Percentiles rank a stretch among this genome's conserved stretches.
Evolutionary conservation across 1,139 yeast species (phyloP).

Genomic region (Schizosaccharomyces versatilis): DNA sequence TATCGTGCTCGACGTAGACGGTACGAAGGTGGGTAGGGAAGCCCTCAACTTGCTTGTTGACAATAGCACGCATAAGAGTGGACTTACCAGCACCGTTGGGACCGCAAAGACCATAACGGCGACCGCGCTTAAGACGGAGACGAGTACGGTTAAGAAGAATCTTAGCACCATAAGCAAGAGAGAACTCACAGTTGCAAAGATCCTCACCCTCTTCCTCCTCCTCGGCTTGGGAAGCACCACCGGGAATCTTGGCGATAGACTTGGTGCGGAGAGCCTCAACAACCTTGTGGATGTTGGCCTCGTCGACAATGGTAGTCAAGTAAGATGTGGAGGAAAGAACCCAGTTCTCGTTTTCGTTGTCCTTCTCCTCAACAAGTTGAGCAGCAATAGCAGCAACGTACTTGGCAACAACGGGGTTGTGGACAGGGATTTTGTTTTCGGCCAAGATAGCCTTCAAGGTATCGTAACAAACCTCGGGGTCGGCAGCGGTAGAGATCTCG

Average conservation of each 20-base stretch:
- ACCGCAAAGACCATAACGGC: constrained; percentile 97
- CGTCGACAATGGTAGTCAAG: constrained; percentile 88
- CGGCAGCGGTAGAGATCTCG: constrained; percentile 97
- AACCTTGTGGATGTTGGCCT: constrained; percentile 70
- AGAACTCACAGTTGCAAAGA: constrained; percentile 99
- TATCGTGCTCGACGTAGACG: constrained; percentile 97
- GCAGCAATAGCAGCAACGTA: constrained; percentile 94
- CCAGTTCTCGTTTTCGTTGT: constrained; percentile 85
- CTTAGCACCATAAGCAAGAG: constrained; percentile 91
- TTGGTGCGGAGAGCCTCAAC: constrained; percentile 88
- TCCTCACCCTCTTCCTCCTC: constrained; percentile 99
- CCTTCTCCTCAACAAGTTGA: constrained; percentile 95
- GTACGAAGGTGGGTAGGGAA: constrained; percentile 99
- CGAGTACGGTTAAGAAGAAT: constrained; percentile 87
- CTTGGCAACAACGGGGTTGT: constrained; percentile 49
- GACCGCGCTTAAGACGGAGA: constrained; percentile 73
- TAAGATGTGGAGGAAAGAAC: constrained; percentile 69
- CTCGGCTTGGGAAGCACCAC: constrained; percentile 85
- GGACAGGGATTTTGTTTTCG: constrained; percentile 37
- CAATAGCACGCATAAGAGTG: constrained; percentile 97
- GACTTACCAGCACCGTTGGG: constrained; percentile 99
- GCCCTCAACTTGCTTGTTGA: constrained; percentile 98
- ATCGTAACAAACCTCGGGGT: constrained; percentile 60
- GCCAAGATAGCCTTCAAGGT: constrained; percentile 56
- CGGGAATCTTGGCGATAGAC: constrained; percentile 94